Conservation (phyloP, 768 basidiomycete genomes). For the Tremella yokohamensis region DNA sequence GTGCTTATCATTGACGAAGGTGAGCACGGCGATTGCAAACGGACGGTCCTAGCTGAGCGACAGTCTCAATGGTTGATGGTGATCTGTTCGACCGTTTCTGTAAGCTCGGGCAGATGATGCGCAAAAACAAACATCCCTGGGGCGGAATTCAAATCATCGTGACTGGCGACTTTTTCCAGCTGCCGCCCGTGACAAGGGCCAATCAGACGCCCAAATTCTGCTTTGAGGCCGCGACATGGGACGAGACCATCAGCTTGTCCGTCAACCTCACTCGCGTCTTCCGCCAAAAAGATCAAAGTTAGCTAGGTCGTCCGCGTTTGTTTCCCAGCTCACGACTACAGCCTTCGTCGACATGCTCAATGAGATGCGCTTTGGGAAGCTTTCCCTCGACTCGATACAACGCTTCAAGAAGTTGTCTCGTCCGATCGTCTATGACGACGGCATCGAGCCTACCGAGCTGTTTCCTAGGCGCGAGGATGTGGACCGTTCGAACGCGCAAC, state of each 20-base stretch:
- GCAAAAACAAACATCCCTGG: conserved; percentile 68
- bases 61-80: conserved; percentile 97
- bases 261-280: conserved; percentile 96
- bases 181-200: conserved; percentile 81
- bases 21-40: conserved; percentile 48
- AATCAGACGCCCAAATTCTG: conserved; percentile 70
- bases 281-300: conserved; percentile 85
- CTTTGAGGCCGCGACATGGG: conserved; percentile 83
- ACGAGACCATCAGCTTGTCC: conserved; percentile 66
- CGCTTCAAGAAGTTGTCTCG: conserved; percentile 71
- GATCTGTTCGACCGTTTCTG: conserved; percentile 78
- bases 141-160: conserved; percentile 93
- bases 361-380: conserved; percentile 88
- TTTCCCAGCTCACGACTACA: conserved; percentile 45
- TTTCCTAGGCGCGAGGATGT: conserved; percentile 92
- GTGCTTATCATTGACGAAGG: conserved; percentile 86
- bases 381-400: conserved; percentile 63
- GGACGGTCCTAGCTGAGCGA: conserved; percentile 7
- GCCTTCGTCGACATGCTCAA: conserved; percentile 95
- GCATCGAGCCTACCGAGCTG: conserved; percentile 85
- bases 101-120: conserved; percentile 62
- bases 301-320: conserved; percentile 25
- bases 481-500: conserved; percentile 69
- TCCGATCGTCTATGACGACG: conserved; percentile 70
- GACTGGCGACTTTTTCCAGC: conserved; percentile 97